Base-by-base conservation (phyloP, 371 early-diverging fungal species). In the Parasitella parasitica region DNA sequence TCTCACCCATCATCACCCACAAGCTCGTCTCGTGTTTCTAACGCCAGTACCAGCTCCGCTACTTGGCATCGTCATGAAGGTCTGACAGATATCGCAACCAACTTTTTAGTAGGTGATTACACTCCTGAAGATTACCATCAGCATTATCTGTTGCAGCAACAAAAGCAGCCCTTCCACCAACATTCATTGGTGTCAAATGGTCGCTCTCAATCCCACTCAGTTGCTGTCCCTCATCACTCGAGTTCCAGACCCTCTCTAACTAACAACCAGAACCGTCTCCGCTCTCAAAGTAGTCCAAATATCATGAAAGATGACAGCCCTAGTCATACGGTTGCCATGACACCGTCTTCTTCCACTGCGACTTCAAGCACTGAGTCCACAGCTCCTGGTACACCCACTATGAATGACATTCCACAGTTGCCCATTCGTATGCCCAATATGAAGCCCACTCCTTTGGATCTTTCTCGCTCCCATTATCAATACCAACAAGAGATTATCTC, bases 271-370 rank as follows among this genome's bases (percentile, higher is more conserved):
- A 79, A 79, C n/a, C 78, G 88, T 7, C 70, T 81, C 54, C 78
- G 89, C 11, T 86, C 88, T 11, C 85, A 85, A 57, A 86, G 87
- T 61, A 89, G 83, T 62, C 87, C 89, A 34, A 87, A 87, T 57
- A 86, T 89, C 41, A 86, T 85, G 56, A 61, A 62, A 48, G 59
- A 64, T 54, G 58, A 15, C 41, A 28, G 28, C n/a, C 7, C 49
- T 2, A 13, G 46, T 24, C 46, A 46, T 46, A 38, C 22, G 18
- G 24, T 66, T 9, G 15, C 52, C 3, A 52, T 52, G 35, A 22
- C 53, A 3, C 28, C 54, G n/a, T 28, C 49, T 5, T 32, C 41
- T n/a, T 38, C 57, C 1, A 37, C 59, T 7, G 27, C 38, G 41
- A 41, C 54, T 11, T 15, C 48, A 38, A 34, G 48, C 54, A 54